A percentile compares a stretch with the other conserved stretches of the same genome.
phyloP scores from a whole-genome alignment of 73 alveolate genomes.

The Uronychia setigera region DNA sequence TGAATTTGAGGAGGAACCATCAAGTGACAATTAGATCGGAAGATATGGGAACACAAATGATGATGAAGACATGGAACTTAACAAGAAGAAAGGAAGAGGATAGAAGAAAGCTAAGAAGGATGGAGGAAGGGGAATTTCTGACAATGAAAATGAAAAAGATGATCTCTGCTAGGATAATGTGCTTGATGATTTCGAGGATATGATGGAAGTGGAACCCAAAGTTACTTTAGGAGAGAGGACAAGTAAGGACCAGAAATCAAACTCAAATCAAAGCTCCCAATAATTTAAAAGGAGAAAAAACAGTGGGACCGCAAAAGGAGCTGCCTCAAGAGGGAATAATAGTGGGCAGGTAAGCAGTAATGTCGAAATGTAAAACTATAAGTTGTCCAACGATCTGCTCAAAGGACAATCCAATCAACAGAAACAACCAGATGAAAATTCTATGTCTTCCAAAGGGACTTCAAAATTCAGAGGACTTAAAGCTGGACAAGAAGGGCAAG shows the following conservation, averaged over 20 bases:
- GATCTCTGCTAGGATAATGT: background rate
- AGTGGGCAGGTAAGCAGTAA: background rate
- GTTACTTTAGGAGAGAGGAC: too few relatives aligned
- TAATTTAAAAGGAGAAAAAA: background rate
- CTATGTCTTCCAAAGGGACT: background rate
- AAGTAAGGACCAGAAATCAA: background rate
- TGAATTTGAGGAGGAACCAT: background rate
- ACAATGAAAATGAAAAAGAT: background rate
- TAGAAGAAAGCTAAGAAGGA: background rate
- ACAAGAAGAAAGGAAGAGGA: background rate
- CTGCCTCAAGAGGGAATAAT: background rate
- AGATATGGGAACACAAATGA: background rate
- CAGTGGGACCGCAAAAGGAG: background rate
- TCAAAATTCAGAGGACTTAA: background rate
- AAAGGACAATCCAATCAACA: background rate
- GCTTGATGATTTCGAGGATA: background rate
- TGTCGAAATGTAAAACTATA: too few relatives aligned
- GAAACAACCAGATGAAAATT: background rate
- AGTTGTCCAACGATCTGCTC: too few relatives aligned
- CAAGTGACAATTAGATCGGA: background rate
- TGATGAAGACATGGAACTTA: background rate
- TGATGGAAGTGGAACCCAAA: background rate
- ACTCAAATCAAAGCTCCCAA: background rate
- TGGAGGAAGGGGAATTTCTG: background rate
- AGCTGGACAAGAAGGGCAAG: too few relatives aligned